phyloP scores from a whole-genome alignment of 2,329 filamentous ascomycete genomes.

The Colletotrichum spaethianum region DNA sequence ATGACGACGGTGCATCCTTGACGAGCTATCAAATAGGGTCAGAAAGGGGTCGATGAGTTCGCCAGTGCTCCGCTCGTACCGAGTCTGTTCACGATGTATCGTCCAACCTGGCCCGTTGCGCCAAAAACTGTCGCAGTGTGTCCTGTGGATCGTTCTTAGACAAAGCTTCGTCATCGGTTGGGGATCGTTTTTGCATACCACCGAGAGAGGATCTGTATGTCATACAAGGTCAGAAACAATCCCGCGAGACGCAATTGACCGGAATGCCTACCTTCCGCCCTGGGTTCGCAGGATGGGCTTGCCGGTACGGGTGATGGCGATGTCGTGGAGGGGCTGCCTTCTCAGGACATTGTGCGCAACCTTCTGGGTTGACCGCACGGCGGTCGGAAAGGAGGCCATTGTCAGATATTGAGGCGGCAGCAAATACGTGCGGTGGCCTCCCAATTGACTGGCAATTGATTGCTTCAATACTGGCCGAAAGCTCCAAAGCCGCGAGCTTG shows the following conservation, averaged over 20 bases:
- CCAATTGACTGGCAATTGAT: constrained; percentile 44
- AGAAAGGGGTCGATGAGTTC: neutral
- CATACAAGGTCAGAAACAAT: constrained; percentile 9
- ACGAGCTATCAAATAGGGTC: constrained; percentile 71
- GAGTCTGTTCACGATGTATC: constrained; percentile 97
- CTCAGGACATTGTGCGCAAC: constrained; percentile 62
- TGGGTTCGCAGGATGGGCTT: constrained; percentile 92
- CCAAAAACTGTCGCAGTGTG: constrained; percentile 98
- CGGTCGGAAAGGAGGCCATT: constrained; percentile 71
- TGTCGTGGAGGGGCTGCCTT: constrained; percentile 78
- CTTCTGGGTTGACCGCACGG: constrained; percentile 67
- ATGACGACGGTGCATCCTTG: constrained; percentile 95
- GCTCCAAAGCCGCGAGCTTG: constrained; percentile 37
- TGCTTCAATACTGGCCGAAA: constrained; percentile 18
- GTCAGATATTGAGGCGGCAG: constrained; percentile 24
- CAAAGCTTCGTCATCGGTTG: constrained; percentile 8
- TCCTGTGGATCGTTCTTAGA: constrained; percentile 65
- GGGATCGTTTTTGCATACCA: constrained; percentile 69
- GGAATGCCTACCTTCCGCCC: constrained; percentile 83
- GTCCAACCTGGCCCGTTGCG: constrained; percentile 93
- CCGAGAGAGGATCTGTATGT: constrained; percentile 81
- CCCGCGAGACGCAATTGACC: constrained; percentile 11
- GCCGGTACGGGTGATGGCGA: constrained; percentile 94
- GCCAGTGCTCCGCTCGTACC: constrained; percentile 63
- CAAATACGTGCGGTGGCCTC: constrained; percentile 33